phyloP scores from a whole-genome alignment of 345 rosid genomes.

The Arabidopsis suecica region DNA sequence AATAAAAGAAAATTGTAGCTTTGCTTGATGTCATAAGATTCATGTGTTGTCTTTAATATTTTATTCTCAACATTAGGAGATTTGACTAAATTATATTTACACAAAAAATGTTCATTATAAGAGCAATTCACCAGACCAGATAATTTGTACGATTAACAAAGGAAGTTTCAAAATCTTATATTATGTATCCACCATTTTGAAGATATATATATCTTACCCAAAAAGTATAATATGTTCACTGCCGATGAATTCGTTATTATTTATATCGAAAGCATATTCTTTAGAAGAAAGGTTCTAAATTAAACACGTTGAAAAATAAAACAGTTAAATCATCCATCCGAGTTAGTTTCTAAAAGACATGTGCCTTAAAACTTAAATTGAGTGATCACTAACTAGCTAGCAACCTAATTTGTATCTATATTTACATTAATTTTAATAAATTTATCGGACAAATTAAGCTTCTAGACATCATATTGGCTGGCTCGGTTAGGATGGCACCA shows the following conservation, averaged over 20 bases:
- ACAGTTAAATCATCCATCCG: background rate
- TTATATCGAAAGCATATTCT: background rate
- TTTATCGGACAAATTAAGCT: background rate
- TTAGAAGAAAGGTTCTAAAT: background rate
- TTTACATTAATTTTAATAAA: background rate
- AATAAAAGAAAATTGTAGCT: conserved; percentile 3
- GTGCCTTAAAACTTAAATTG: background rate
- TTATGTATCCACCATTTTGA: background rate
- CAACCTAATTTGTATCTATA: conserved; percentile 11
- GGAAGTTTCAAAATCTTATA: background rate
- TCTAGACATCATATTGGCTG: background rate
- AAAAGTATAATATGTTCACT: background rate
- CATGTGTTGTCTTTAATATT: conserved; percentile 35
- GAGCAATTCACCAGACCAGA: background rate
- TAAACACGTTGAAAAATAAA: background rate
- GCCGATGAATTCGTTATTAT: background rate
- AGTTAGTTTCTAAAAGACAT: conserved; percentile 10
- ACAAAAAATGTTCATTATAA: background rate
- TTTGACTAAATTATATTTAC: background rate
- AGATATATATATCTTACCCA: background rate
- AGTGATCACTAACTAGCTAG: conserved; percentile 2
- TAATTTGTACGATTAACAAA: background rate
- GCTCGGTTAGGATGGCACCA: conserved; percentile 13
- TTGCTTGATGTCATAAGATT: conserved; percentile 38
- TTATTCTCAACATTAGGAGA: conserved; percentile 10